A percentile compares a stretch with the other conserved stretches of the same genome.
These are phyloP conservation scores for Aspergillus incahuasiensis DNA, from an alignment of 495 filamentous ascomycete species.

Conservation along the genomic window DNA sequence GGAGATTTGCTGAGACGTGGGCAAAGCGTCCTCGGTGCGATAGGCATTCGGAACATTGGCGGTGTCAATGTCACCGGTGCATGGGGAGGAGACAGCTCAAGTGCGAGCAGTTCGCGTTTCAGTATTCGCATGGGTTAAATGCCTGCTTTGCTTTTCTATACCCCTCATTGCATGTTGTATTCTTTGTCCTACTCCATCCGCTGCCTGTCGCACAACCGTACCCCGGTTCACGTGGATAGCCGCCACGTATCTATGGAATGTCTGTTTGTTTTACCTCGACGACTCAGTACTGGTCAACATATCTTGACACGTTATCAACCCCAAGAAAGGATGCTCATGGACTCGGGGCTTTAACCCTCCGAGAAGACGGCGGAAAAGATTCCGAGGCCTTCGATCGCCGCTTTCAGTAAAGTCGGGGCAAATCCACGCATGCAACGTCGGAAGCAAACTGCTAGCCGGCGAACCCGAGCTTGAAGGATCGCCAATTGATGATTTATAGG, in stretches of 20 bases:
- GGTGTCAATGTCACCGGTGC: slow-evolving; percentile 14
- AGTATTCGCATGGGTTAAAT: slow-evolving; percentile 3
- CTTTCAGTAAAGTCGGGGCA: not conserved
- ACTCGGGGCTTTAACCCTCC: too few relatives aligned
- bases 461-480: not conserved
- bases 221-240: too few relatives aligned
- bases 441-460: not conserved
- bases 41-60: slow-evolving; percentile 11
- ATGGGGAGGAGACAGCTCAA: slow-evolving; percentile 7
- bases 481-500: not conserved
- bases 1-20: slow-evolving; percentile 4
- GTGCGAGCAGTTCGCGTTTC: slow-evolving; percentile 4
- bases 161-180: not conserved
- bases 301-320: not conserved
- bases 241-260: too few relatives aligned
- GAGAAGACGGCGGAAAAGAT: not conserved
- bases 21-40: slow-evolving; percentile 8
- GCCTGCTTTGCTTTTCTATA: not conserved
- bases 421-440: not conserved
- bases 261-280: too few relatives aligned
- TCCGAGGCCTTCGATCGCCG: not conserved
- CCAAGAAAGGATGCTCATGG: too few relatives aligned
- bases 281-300: too few relatives aligned
- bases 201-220: too few relatives aligned
- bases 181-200: too few relatives aligned